Evolutionary conservation across 306 rosid species (phyloP).

Genomic region (Trichosanthes truncata): DNA sequence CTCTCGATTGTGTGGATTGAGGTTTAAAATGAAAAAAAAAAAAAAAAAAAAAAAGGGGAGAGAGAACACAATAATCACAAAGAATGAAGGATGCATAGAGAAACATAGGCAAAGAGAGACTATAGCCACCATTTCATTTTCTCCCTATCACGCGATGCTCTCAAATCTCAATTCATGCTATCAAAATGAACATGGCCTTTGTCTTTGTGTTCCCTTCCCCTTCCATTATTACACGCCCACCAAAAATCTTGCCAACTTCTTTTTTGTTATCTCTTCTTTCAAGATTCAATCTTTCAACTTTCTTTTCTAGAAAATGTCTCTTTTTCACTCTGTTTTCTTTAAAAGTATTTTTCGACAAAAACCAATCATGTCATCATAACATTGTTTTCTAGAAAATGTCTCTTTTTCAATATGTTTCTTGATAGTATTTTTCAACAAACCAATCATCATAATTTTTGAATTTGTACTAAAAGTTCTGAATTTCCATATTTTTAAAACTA

Average conservation of each 20-base stretch:
- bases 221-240: not conserved
- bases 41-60: too few species aligned
- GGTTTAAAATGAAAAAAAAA: not conserved
- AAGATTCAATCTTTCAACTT: not conserved
- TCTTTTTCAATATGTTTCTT: too few species aligned
- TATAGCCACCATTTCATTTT: not conserved
- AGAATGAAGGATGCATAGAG: not conserved
- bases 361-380: not conserved
- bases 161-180: not conserved
- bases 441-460: not conserved
- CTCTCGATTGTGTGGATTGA: not conserved
- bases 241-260: not conserved
- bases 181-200: not conserved
- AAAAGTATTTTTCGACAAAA: too few species aligned
- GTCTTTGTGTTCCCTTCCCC: not conserved
- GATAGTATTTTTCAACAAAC: not conserved
- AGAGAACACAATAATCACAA: not conserved
- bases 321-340: too few species aligned
- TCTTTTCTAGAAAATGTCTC: too few species aligned
- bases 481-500: too few species aligned
- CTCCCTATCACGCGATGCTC: not conserved
- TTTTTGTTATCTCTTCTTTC: not conserved
- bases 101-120: not conserved
- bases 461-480: not conserved
- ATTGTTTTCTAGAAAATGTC: not conserved